Percentiles rank a stretch among this genome's conserved stretches.
Conservation (phyloP, 1,139 yeast species). For the Candida labiduridarum region DNA sequence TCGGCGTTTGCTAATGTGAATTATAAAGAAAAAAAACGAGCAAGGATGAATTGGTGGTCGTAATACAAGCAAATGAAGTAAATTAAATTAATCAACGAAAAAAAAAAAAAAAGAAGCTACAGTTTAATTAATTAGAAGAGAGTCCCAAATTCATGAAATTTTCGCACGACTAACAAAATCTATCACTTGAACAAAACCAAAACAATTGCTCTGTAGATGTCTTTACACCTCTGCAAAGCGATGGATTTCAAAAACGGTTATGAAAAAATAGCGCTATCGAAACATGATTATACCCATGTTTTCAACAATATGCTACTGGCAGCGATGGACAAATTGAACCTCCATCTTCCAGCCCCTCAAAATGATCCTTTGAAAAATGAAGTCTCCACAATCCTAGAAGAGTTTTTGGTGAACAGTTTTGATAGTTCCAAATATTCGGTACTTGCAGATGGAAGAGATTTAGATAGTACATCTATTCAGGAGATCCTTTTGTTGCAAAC, state of each 20-base stretch:
- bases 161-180: not conserved
- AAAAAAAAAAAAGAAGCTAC: not conserved
- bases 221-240: conserved; percentile 11
- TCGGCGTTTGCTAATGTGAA: not conserved
- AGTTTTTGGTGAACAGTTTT: conserved; percentile 49
- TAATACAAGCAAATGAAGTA: not conserved
- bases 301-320: conserved; percentile 43
- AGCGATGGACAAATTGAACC: conserved; percentile 44
- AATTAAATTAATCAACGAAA: conserved; percentile 1
- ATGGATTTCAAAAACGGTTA: conserved; percentile 20
- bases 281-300: conserved; percentile 53
- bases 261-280: conserved; percentile 47
- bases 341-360: conserved; percentile 47
- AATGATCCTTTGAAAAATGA: conserved; percentile 49
- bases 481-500: conserved; percentile 37
- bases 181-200: not conserved
- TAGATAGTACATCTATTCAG: conserved; percentile 12
- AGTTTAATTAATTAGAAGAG: not conserved
- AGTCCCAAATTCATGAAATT: not conserved
- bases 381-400: conserved; percentile 46
- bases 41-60: not conserved
- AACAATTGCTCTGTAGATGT: not conserved
- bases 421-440: conserved; percentile 55
- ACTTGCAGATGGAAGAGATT: conserved; percentile 49
- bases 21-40: not conserved